Evolutionary conservation across 192 early-diverging fungal genomes (phyloP).

Genomic region (Phycomyces nitens): DNA sequence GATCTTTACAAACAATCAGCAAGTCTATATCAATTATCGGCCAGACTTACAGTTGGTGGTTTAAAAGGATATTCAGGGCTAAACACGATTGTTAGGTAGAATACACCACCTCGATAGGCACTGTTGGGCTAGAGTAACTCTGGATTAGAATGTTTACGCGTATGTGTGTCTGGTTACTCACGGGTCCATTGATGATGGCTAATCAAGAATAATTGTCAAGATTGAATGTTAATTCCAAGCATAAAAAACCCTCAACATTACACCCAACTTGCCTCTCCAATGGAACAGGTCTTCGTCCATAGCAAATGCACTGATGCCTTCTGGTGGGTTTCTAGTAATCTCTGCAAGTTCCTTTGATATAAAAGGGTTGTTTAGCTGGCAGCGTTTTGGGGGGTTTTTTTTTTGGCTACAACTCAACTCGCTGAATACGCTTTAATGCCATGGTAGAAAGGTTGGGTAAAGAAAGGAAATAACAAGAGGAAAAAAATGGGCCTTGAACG

Average conservation of each 20-base stretch:
- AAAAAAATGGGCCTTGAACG: neutral
- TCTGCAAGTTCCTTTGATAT: slow-evolving; percentile 59
- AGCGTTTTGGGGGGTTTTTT: neutral
- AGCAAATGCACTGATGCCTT: slow-evolving; percentile 51
- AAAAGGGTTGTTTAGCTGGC: neutral
- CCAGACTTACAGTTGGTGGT: slow-evolving; percentile 62
- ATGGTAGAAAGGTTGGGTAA: slow-evolving; percentile 6
- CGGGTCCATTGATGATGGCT: neutral
- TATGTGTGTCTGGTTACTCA: neutral
- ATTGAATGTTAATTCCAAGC: neutral
- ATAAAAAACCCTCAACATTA: neutral
- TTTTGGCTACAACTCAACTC: neutral
- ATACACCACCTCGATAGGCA: slow-evolving; percentile 69
- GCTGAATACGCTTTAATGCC: slow-evolving; percentile 39
- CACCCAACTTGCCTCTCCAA: slow-evolving; percentile 55
- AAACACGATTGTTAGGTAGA: slow-evolving; percentile 68
- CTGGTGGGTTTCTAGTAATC: slow-evolving; percentile 56
- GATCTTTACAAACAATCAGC: slow-evolving; percentile 40
- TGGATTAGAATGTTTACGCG: slow-evolving; percentile 6
- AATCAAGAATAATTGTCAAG: neutral
- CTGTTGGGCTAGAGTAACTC: slow-evolving; percentile 41
- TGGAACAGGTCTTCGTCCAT: slow-evolving; percentile 60
- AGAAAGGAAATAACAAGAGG: neutral
- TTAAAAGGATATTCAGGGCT: slow-evolving; percentile 78
- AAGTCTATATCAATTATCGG: neutral